A percentile compares a stretch with the other conserved stretches of the same genome.
Conservation (phyloP, 306 rosid genomes). For the Vigna angularis region DNA sequence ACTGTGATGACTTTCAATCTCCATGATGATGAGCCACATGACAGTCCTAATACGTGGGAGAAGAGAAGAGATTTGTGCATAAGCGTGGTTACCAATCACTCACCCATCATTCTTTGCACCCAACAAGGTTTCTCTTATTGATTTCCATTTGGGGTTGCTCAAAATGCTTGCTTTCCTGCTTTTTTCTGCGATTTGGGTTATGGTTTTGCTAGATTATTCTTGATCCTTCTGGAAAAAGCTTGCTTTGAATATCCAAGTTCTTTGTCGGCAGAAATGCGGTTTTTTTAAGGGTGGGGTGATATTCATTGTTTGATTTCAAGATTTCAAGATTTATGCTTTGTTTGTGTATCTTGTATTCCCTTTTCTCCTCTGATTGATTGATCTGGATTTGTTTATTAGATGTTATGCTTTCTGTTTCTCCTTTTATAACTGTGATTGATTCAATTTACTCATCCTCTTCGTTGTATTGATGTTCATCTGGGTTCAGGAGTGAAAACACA, state of each 20-base stretch:
- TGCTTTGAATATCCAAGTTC: constrained; percentile 41
- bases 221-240: constrained; percentile 41
- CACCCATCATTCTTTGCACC: constrained; percentile 89
- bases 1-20: constrained; percentile 97
- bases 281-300: not conserved
- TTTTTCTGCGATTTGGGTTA: constrained; percentile 35
- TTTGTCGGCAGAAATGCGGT: constrained; percentile 19
- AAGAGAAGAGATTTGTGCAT: constrained; percentile 91
- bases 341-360: not conserved
- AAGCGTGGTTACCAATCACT: constrained; percentile 81
- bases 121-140: constrained; percentile 73
- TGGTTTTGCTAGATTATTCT: constrained; percentile 37
- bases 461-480: constrained; percentile 36
- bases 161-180: constrained; percentile 52
- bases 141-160: constrained; percentile 43
- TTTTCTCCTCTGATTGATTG: constrained; percentile 30
- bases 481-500: constrained; percentile 82
- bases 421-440: constrained; percentile 29
- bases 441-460: constrained; percentile 29
- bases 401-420: constrained; percentile 1
- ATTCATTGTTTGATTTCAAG: constrained; percentile 34
- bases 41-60: constrained; percentile 95
- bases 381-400: constrained; percentile 21
- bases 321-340: constrained; percentile 38
- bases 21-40: constrained; percentile 82